Base-by-base conservation (phyloP, 768 basidiomycete genomes). In the Candolleomyces efflorescens region DNA sequence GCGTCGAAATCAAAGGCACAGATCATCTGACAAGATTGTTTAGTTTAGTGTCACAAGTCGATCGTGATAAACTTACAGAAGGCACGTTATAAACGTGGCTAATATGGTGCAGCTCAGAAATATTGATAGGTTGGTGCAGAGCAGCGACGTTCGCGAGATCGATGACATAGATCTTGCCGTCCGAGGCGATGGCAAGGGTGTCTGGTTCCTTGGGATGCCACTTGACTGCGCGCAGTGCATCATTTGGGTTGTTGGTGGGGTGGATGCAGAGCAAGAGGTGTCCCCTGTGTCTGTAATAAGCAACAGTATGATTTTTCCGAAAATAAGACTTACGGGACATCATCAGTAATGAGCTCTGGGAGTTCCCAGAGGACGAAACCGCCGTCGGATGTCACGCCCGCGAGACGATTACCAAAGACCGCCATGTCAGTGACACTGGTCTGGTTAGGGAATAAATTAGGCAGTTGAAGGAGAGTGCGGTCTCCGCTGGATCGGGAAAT, bases 321-420 rank as follows among this genome's bases (percentile, higher is more conserved):
- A 53, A 32, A 47, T 18, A 45, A 54, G 24, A 83, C 89, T 68
- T 73, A 92, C 90, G 89, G 87, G 32, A 89, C 89, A 71, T 94
- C 91, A 65, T 94, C 92, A 12, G 85, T 90, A 67, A 94, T 90
- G 54, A 86, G 69, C 53, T 88, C 86, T 27, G 92, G 92, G 23
- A 93, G 67, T 67, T 93, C 89, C 92, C 92, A 93, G 5, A 93
- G 87, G 32, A 93, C 88, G 62, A 93, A 90, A 41, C 92, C 92
- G 59, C 92, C 92, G 64, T 94, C 92, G 2, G 88, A 89, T 0
- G 92, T 93, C 11, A 93, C 86, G 5, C 90, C 92, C 2, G 90
- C 91, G 27, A 94, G 82, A 47, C 91, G 77, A 69, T 92, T 91
- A 22, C 84, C 86, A 63, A 80, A 87, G 6, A 92, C 90, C 11